These are phyloP conservation scores for Mallotus nudiflorus DNA, from an alignment of 345 rosid genomes.

Conservation along the genomic window DNA sequence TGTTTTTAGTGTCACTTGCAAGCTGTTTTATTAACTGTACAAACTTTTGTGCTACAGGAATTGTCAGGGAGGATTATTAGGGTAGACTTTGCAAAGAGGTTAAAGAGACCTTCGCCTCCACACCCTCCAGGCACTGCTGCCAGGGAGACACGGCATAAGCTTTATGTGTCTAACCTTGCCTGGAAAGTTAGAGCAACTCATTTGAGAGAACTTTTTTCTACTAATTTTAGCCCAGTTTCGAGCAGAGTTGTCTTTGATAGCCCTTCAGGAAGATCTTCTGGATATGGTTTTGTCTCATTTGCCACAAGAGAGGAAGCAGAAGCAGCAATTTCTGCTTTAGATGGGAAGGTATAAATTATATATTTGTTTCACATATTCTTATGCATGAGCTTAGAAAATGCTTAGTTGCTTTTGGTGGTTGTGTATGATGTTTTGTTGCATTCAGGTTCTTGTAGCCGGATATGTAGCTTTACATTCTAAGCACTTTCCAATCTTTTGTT, in stretches of 20 bases:
- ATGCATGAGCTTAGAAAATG: neutral
- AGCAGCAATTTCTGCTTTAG: conserved; percentile 60
- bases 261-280: conserved; percentile 66
- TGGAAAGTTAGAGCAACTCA: conserved; percentile 87
- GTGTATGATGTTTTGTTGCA: neutral
- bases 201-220: conserved; percentile 71
- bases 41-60: conserved; percentile 50
- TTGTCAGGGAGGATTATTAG: conserved; percentile 68
- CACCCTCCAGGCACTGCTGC: conserved; percentile 36
- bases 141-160: conserved; percentile 60
- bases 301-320: conserved; percentile 86
- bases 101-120: conserved; percentile 54
- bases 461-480: neutral
- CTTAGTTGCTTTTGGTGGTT: neutral
- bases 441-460: neutral
- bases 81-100: conserved; percentile 69
- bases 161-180: conserved; percentile 79
- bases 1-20: neutral
- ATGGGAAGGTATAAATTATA: conserved; percentile 65
- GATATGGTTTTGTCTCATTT: conserved; percentile 89
- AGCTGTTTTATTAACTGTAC: neutral
- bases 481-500: neutral
- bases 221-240: conserved; percentile 57
- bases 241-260: conserved; percentile 65
- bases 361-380: neutral